phyloP scores from a whole-genome alignment of 2,329 filamentous ascomycete species.

The Chrysosporium keratinophilum region DNA sequence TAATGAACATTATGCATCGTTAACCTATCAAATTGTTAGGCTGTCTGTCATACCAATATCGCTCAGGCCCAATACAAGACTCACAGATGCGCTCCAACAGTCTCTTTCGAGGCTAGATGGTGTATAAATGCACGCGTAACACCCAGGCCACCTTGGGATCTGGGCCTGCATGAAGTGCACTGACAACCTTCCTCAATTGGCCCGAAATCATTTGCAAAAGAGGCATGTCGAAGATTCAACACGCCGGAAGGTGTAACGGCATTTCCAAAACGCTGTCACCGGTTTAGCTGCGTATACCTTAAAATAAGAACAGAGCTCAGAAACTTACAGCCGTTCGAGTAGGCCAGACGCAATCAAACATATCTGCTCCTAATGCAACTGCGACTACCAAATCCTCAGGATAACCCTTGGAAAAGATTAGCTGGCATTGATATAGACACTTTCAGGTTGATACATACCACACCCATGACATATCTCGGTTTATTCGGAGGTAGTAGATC shows the following conservation, averaged over 20 bases:
- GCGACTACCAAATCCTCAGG: slow-evolving; percentile 92
- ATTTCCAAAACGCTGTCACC: slow-evolving; percentile 67
- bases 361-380: slow-evolving; percentile 87
- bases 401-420: slow-evolving; percentile 52
- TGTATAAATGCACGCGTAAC: slow-evolving; percentile 83
- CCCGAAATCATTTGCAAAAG: slow-evolving; percentile 67
- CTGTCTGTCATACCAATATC: neutral
- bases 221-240: slow-evolving; percentile 71
- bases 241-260: slow-evolving; percentile 72
- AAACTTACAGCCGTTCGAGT: slow-evolving; percentile 67
- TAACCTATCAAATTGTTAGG: slow-evolving; percentile 40
- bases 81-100: slow-evolving; percentile 66
- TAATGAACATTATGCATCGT: slow-evolving; percentile 97
- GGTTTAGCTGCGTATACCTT: neutral
- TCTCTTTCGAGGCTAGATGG: slow-evolving; percentile 89
- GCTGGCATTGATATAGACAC: slow-evolving; percentile 8
- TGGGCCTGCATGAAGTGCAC: slow-evolving; percentile 64
- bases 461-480: slow-evolving; percentile 98
- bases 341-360: slow-evolving; percentile 99
- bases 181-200: slow-evolving; percentile 74
- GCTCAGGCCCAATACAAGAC: slow-evolving; percentile 14
- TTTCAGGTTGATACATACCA: slow-evolving; percentile 41
- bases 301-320: neutral
- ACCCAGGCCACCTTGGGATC: slow-evolving; percentile 59
- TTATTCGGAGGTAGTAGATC: slow-evolving; percentile 75